These are phyloP conservation scores for Thoreauomyces humboldtii DNA, from an alignment of 192 early-diverging fungal genomes.

Conservation along the genomic window DNA sequence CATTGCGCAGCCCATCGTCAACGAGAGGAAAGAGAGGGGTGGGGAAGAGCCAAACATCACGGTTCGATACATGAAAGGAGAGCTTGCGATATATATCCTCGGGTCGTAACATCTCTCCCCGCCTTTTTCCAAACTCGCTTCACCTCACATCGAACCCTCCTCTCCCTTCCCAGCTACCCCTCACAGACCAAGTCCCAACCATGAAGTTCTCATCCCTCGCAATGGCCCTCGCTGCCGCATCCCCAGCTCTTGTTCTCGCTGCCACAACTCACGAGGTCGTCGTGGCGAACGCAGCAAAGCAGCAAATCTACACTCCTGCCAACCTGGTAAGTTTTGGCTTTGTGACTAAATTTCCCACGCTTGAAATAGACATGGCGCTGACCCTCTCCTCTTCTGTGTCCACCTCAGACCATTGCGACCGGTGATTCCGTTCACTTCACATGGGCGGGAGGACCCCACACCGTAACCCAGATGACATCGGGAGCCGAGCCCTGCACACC, in stretches of 20 bases:
- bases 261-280: constrained; percentile 18
- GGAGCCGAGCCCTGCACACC: constrained; percentile 7
- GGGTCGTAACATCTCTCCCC: too few relatives aligned
- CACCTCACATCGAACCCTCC: too few relatives aligned
- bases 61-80: too few relatives aligned
- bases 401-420: background rate
- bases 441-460: constrained; percentile 28
- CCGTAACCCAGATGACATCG: constrained; percentile 18
- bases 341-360: too few relatives aligned
- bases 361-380: too few relatives aligned
- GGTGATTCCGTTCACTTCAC: constrained; percentile 21
- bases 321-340: constrained; percentile 9
- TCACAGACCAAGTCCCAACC: background rate
- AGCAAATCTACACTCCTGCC: constrained; percentile 9
- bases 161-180: background rate
- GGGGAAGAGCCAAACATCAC: too few relatives aligned
- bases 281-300: constrained; percentile 12
- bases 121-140: too few relatives aligned
- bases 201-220: constrained; percentile 9
- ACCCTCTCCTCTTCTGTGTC: background rate
- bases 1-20: too few relatives aligned
- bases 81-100: too few relatives aligned
- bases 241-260: background rate
- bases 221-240: background rate
- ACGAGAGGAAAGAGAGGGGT: too few relatives aligned